Evolutionary conservation across 306 rosid species (phyloP), one percentile per base, ranked within the genome.

Genomic region (Prinsepia uniflora): DNA sequence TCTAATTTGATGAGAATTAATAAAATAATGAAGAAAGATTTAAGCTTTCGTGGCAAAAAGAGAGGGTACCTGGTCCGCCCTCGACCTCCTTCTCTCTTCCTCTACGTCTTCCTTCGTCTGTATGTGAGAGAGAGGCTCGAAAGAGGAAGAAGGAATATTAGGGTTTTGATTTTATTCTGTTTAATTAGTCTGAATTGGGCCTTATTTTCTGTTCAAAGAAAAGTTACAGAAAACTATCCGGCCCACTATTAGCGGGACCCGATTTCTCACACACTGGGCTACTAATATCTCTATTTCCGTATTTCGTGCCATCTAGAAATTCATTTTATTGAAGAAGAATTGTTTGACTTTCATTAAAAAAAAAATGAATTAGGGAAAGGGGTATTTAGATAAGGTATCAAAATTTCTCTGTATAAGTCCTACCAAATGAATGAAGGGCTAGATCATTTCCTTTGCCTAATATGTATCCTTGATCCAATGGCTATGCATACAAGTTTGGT

Each of bases 401-500:
- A 24, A 24, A 24, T 24, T 24, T 24, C 30, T 24, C 30, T 24
- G 1, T 24, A 24, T 24, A n/a, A n/a, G n/a, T 19, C 40, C 2
- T 44, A 44, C 52, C 66, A 10, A 30, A 6, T 18, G 46, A 20
- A 60, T 18, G 60, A 39, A 72, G 36, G 75, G 59, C 48, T 5
- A 72, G 60, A 72, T 36, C 39, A 47, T 6, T 46, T 15, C 34
- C 15, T 13, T 7, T 2, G n/a, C 34, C 36, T 55, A 18, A 53
- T 53, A 18, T 11, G n/a, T 15, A 7, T 55, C 34, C 10, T 47
- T 12, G 48, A 72, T 72, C 75, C 68, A 59, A 72, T 30, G 75
- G 75, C 48, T 4, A 9, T 20, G 60, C 55, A 48, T 8, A 39
- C 19, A 61, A 47, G 48, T 55, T 55, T 55, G 59, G 57, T 10